Conservation (phyloP, 441 rosid genomes). For the Bocquillonia castaneifolia region DNA sequence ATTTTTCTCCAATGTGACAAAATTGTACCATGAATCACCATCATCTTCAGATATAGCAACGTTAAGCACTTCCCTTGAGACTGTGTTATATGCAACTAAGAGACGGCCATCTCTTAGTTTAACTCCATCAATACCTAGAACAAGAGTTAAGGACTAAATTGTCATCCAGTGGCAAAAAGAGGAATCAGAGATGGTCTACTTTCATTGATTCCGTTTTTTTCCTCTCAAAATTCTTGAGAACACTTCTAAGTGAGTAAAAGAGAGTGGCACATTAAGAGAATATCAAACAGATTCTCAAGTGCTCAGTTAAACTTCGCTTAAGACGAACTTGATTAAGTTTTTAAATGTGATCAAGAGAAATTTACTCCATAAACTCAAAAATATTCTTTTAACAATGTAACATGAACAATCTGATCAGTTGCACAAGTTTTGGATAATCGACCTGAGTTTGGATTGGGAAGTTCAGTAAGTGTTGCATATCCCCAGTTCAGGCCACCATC, state of each 20-base stretch:
- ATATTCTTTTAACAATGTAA: background rate
- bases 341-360: background rate
- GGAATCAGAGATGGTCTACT: background rate
- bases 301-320: background rate
- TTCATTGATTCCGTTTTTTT: background rate
- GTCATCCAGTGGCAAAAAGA: slow-evolving; percentile 6
- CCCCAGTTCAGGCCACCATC: slow-evolving; percentile 79
- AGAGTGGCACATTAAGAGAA: background rate
- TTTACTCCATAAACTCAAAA: background rate
- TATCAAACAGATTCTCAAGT: background rate
- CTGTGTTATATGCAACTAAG: slow-evolving; percentile 68
- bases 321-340: background rate
- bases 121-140: slow-evolving; percentile 69
- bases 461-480: slow-evolving; percentile 57
- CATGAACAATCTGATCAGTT: slow-evolving; percentile 4
- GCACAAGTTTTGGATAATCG: slow-evolving; percentile 1
- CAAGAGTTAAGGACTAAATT: slow-evolving; percentile 15
- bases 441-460: slow-evolving; percentile 95
- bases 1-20: slow-evolving; percentile 55
- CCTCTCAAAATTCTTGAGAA: background rate
- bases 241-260: background rate
- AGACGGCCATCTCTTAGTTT: slow-evolving; percentile 65
- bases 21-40: slow-evolving; percentile 75
- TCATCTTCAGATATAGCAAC: slow-evolving; percentile 69
- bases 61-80: slow-evolving; percentile 77